phyloP scores from a whole-genome alignment of 768 basidiomycete genomes.

The Amanita brunnescens region DNA sequence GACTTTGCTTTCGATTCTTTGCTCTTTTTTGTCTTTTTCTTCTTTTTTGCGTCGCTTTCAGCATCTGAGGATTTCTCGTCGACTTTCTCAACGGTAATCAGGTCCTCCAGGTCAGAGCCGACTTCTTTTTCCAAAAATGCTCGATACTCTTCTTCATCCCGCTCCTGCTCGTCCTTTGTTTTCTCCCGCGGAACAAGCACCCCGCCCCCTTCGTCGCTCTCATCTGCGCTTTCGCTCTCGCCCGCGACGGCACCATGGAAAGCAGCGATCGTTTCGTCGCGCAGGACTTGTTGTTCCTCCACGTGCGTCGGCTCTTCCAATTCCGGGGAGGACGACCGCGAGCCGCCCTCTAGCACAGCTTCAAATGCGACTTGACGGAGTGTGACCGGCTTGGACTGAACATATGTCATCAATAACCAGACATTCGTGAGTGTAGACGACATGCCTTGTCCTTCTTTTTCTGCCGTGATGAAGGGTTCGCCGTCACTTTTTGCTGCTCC shows the following conservation, averaged over 20 bases:
- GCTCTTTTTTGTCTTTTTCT: constrained; percentile 34
- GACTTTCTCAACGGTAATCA: constrained; percentile 42
- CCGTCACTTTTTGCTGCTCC: constrained; percentile 53
- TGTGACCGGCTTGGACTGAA: constrained; percentile 62
- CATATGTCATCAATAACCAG: background rate
- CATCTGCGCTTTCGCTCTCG: constrained; percentile 25
- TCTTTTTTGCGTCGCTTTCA: constrained; percentile 22
- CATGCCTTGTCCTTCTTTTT: constrained; percentile 44
- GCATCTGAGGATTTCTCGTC: constrained; percentile 13
- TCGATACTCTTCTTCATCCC: constrained; percentile 81
- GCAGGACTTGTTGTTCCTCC: constrained; percentile 68
- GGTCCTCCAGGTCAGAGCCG: constrained; percentile 59
- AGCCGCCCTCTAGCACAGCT: constrained; percentile 41
- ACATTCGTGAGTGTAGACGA: background rate
- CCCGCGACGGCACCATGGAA: constrained; percentile 49
- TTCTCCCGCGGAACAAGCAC: constrained; percentile 69
- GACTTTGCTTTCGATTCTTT: constrained; percentile 23
- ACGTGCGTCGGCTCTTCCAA: constrained; percentile 53
- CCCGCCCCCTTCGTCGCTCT: constrained; percentile 50
- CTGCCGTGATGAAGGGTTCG: constrained; percentile 13
- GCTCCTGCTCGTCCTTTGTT: constrained; percentile 65
- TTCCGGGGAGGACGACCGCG: constrained; percentile 52
- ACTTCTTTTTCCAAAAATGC: constrained; percentile 76
- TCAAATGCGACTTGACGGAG: constrained; percentile 67
- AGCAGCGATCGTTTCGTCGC: constrained; percentile 75